phyloP scores from a whole-genome alignment of 2,329 filamentous ascomycete species.

The Colletotrichum sojae region DNA sequence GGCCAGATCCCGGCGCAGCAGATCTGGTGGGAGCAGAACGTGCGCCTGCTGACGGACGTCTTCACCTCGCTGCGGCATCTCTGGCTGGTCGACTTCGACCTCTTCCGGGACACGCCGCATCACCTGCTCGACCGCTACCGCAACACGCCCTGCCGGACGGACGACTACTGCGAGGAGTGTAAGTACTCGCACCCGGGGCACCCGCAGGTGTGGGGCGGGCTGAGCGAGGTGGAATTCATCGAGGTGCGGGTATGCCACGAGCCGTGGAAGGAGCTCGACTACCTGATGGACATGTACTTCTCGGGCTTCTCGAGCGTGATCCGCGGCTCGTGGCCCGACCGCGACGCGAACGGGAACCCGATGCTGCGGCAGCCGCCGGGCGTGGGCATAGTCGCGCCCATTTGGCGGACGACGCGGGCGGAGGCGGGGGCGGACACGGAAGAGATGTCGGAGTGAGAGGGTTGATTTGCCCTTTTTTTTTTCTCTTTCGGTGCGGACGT shows the following conservation, averaged over 20 bases:
- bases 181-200: not conserved
- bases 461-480: no score
- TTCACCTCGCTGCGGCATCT: conserved; percentile 11
- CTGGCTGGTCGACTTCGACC: conserved; percentile 10
- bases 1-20: no score
- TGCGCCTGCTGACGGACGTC: conserved; percentile 12
- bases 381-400: not conserved
- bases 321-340: not conserved
- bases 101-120: not conserved
- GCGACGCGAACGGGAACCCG: not conserved
- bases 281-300: not conserved
- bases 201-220: conserved; percentile 5
- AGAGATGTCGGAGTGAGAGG: no score
- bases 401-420: not conserved
- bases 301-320: not conserved
- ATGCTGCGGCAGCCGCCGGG: not conserved
- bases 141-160: not conserved
- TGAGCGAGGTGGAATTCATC: conserved; percentile 8
- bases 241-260: not conserved
- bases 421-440: no score
- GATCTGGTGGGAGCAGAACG: not conserved
- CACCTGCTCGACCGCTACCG: not conserved
- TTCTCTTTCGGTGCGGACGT: no score
- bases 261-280: no score
- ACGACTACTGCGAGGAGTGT: not conserved